Percentiles rank a stretch among this genome's conserved stretches.
phyloP scores from a whole-genome alignment of 2,329 filamentous ascomycete species.

The Ophiocordyceps robertsii region DNA sequence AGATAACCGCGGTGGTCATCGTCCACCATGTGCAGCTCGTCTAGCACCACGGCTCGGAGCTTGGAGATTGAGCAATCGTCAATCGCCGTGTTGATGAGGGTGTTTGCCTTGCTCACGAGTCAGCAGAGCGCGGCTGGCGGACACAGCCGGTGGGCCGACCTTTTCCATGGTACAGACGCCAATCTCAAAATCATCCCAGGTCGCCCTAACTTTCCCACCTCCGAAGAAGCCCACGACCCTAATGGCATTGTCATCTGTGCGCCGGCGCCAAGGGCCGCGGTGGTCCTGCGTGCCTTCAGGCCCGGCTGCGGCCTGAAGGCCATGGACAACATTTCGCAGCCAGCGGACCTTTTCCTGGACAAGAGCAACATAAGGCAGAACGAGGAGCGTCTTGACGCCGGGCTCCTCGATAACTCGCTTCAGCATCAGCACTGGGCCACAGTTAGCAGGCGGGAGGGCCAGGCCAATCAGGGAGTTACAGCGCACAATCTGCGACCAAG shows the following conservation, averaged over 20 bases:
- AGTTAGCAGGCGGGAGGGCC: constrained; percentile 5
- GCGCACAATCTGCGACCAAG: constrained; percentile 48
- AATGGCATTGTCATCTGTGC: constrained; percentile 43
- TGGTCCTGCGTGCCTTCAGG: constrained; percentile 19
- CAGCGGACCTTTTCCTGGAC: constrained; percentile 70
- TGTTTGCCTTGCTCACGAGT: constrained; percentile 45
- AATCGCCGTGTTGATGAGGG: constrained; percentile 59
- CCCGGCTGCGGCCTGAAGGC: constrained; percentile 14
- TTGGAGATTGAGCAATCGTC: constrained; percentile 54
- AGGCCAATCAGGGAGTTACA: background rate
- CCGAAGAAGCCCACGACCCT: constrained; percentile 63
- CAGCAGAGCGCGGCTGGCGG: background rate
- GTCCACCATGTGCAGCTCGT: constrained; percentile 74
- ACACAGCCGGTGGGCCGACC: constrained; percentile 12
- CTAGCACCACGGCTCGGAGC: constrained; percentile 54
- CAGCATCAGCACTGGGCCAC: constrained; percentile 49
- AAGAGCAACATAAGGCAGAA: constrained; percentile 65
- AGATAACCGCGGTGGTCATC: constrained; percentile 65
- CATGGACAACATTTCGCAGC: constrained; percentile 53
- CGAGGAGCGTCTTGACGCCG: constrained; percentile 53
- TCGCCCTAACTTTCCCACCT: constrained; percentile 51
- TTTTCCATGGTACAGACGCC: constrained; percentile 73
- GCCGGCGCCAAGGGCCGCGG: constrained; percentile 35
- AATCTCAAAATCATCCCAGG: constrained; percentile 65
- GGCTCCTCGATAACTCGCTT: constrained; percentile 53